Evolutionary conservation across 257 asterid species (phyloP), one percentile per base, ranked within the genome.

Genomic region (Jacaranda copaia): DNA sequence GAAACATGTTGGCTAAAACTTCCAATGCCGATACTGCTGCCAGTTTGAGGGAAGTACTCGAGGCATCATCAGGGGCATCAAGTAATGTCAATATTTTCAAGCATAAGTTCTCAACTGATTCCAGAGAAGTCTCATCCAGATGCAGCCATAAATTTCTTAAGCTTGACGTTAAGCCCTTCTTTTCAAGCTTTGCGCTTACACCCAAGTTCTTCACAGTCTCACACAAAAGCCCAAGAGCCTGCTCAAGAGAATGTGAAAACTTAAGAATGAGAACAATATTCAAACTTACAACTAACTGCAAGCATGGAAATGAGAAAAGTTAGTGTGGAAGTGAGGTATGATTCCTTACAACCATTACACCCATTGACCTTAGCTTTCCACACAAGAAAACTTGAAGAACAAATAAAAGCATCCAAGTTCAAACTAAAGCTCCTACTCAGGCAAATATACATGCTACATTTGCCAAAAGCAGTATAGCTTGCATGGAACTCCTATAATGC

Each of bases 201-300:
- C 77, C 84, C 77, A 81, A 76, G 80, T 81, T 90, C 87, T 89
- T 96, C 87, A 92, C 81, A 35, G 90, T 87, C 79, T 89, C 94
- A 67, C 89, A 85, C 59, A 96, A 81, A 80, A 93, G 87, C 73
- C 93, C 90, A 79, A 96, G 97, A 80, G 97, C 96, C 99, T 96
- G 94, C 61, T 74, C 72, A 56, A 70, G 39, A 81, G 43, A 69
- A 79, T 20, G 68, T 13, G 56, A 18, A 56, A 72, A 52, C 46
- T 68, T n/a, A 77, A 58, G 38, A 43, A 68, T 60, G 65, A 76
- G 82, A 68, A 70, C 60, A 73, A 25, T 25, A 7, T 15, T 5
- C 55, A 69, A 75, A 46, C 75, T 65, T 64, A 25, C 35, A 49
- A 56, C 45, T 38, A 36, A 9, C 70, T 36, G 45, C 60, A 67